A percentile compares a stretch with the other conserved stretches of the same genome.
These are phyloP conservation scores for Solanum rostratum DNA, from an alignment of 257 asterid genomes.

Conservation along the genomic window DNA sequence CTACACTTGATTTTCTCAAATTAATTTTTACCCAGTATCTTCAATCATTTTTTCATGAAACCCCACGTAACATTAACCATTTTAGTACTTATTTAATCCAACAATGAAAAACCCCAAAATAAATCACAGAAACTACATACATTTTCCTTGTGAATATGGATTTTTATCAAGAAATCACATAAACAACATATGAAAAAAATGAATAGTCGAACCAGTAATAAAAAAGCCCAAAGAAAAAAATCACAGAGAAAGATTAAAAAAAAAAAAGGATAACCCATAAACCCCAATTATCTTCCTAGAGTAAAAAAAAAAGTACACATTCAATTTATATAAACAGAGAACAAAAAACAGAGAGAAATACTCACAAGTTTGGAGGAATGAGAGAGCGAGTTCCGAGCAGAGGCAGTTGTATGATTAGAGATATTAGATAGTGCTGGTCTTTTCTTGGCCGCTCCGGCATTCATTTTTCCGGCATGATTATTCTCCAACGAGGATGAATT, in stretches of 20 bases:
- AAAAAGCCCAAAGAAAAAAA: neutral
- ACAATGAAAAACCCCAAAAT: neutral
- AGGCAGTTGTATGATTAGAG: conserved; percentile 47
- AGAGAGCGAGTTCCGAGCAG: conserved; percentile 21
- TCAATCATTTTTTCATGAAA: neutral
- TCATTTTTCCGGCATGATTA: conserved; percentile 19
- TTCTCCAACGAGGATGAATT: conserved; percentile 5
- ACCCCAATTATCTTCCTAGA: neutral
- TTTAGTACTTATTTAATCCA: neutral
- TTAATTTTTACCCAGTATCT: neutral
- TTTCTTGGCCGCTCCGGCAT: conserved; percentile 43
- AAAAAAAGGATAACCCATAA: neutral
- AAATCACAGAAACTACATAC: neutral
- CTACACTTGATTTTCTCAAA: neutral
- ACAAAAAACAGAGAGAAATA: neutral
- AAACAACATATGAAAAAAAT: neutral
- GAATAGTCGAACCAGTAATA: neutral
- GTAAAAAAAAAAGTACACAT: neutral
- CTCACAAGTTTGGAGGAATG: conserved; percentile 58
- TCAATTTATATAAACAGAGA: neutral
- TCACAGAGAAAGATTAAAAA: neutral
- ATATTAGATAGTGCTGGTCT: conserved; percentile 71
- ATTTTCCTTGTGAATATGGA: neutral
- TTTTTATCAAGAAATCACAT: neutral
- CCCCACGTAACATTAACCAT: neutral